phyloP scores from a whole-genome alignment of 169 alveolate species.

The Miamiensis avidus region DNA sequence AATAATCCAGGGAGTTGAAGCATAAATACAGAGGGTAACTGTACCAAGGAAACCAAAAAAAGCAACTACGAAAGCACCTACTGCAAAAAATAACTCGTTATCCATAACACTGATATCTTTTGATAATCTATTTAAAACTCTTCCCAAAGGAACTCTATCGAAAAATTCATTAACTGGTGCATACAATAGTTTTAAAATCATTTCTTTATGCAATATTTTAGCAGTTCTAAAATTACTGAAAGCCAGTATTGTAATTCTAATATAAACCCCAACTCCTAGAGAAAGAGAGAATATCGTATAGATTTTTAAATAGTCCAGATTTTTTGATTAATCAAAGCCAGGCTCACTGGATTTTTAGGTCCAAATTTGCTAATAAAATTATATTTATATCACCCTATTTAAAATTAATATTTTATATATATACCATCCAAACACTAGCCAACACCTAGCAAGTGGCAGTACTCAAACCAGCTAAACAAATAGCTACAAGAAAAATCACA shows the following conservation, averaged over 20 bases:
- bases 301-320: neutral
- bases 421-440: conserved; percentile 10
- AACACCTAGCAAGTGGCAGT: neutral
- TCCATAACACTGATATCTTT: conserved; percentile 38
- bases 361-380: neutral
- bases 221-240: neutral
- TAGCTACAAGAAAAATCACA: neutral
- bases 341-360: neutral
- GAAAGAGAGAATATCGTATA: conserved; percentile 1
- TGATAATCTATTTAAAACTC: conserved; percentile 38
- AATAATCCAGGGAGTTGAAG: conserved; percentile 22
- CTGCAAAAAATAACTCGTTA: conserved; percentile 12
- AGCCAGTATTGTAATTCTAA: neutral
- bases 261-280: neutral
- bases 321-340: neutral
- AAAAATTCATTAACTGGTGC: conserved; percentile 35
- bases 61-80: neutral
- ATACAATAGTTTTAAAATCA: conserved; percentile 11
- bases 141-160: conserved; percentile 44
- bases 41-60: conserved; percentile 8
- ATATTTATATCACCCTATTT: no score
- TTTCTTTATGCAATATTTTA: neutral
- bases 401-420: no score
- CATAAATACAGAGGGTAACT: conserved; percentile 15
- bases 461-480: neutral